Evolutionary conservation across 352 stramenopile genomes (phyloP), one percentile per base, ranked within the genome.

Genomic region (Globisporangium alternatum): DNA sequence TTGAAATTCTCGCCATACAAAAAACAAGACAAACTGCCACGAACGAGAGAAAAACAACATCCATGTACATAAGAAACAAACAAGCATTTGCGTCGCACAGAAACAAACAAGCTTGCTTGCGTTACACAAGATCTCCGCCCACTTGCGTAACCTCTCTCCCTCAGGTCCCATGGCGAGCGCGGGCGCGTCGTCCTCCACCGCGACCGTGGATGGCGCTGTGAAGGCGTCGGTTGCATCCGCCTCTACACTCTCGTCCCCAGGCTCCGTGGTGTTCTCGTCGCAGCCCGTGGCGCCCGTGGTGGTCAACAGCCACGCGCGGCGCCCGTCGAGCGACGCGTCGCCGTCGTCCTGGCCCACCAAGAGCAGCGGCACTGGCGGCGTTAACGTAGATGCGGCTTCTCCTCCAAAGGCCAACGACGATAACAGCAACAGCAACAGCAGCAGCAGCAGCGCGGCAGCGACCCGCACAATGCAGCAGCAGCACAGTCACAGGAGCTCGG

Each of bases 201-300:
- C 33, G 21, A 31, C 31, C 8, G 22, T 45, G 17, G 59, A 58
- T 5, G 45, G 33, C 47, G 47, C 15, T 33, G 22, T 25, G 17
- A 48, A 58, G 45, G 25, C 10, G 4, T 17, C 28, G 45, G 13
- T 37, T 25, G 4, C 44, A 35, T 12, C 33, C n/a, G 9, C 59
- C 8, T 67, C 62, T 4, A 13, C 30, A 21, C 31, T 74, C 54
- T 44, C 68, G 43, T 65, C 71, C 2, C 72, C 70, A 3, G 67
- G 49, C n/a, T 62, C 69, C 43, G 49, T 60, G n/a, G 35, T 33
- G 25, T 85, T 83, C 58, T 81, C 68, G 41, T 85, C 78, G 12
- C 48, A 73, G 12, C 68, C 67, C 1, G 79, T 77, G 13, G 75
- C 71, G 4, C 62, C 67, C 4, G 75, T 81, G 4, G 62, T 76